Evolutionary conservation across 345 rosid species (phyloP), one percentile per base, ranked within the genome.

Genomic region (Aethionema arabicum): DNA sequence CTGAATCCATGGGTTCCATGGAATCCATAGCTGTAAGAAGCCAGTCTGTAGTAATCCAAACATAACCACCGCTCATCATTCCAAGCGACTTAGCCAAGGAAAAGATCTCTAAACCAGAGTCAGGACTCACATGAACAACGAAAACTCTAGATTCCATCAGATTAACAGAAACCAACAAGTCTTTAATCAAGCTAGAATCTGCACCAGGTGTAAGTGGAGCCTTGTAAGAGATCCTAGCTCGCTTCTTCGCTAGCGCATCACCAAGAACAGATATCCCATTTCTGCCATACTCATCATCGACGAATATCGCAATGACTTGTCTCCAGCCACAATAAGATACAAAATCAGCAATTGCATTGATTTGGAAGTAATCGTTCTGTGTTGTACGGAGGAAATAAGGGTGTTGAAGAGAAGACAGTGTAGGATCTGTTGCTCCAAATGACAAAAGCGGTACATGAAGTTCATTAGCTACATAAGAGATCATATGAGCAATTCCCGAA

Each of bases 21-120:
- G 93, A 80, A 78, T 93, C 97, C 46, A 93, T 42, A 63, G 70
- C 56, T 0, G 96, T 82, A 56, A 90, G 82, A 59, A 93, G 96
- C 97, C 99, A 93, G 72, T 90, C 97, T 11, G 97, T 87, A 55
- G 97, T 80, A 8, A 93, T 90, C 99, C 99, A 93, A 61, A 93
- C 99, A 76, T 93, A 93, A 48, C 95, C 83, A 7, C 37, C 45
- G 57, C 31, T 65, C 78, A 74, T 83, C 99, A 93, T 93, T 5
- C 82, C 82, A 30, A 93, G 90, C 63, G 70, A 67, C 52, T 83
- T 85, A 41, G 99, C 99, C 32, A 67, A 75, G 7, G 95, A 67
- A 68, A 93, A 93, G 45, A 93, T 41, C 15, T 66, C 31, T 55
- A 93, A 67, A 59, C 99, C 99, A 1, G 96, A 69, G 70, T 90